Percentiles rank a stretch among this genome's conserved stretches.
Conservation (phyloP, 1,139 yeast species). For the Citeromyces hawaiiensis region DNA sequence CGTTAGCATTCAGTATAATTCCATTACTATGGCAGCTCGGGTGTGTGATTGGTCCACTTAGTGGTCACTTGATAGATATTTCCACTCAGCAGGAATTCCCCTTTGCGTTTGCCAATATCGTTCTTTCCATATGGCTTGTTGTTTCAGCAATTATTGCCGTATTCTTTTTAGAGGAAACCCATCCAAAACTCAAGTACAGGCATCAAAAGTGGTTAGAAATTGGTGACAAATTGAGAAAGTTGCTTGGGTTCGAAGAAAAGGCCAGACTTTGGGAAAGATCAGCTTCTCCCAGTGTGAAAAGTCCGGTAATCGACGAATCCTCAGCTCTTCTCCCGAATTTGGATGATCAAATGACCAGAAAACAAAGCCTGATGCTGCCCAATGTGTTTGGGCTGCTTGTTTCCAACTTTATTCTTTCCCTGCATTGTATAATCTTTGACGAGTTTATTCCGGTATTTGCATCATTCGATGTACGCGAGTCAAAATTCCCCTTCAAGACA, state of each 20-base stretch:
- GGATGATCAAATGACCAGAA: not conserved
- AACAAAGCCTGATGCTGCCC: slow-evolving; percentile 13
- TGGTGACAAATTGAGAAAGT: slow-evolving; percentile 30
- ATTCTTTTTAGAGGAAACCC: slow-evolving; percentile 52
- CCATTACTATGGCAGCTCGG: slow-evolving; percentile 52
- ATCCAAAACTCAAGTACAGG: slow-evolving; percentile 24
- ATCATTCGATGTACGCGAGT: slow-evolving; percentile 28
- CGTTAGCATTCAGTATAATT: slow-evolving; percentile 44
- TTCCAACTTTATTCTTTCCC: slow-evolving; percentile 28
- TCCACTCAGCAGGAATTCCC: slow-evolving; percentile 26
- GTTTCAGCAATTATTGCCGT: slow-evolving; percentile 26
- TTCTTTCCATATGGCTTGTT: slow-evolving; percentile 28
- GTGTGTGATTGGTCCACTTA: slow-evolving; percentile 41
- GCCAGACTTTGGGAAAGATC: slow-evolving; percentile 20
- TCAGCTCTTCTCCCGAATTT: not conserved
- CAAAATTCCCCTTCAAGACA: slow-evolving; percentile 32
- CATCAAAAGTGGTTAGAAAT: slow-evolving; percentile 38
- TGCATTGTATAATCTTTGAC: slow-evolving; percentile 37
- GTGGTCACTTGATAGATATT: slow-evolving; percentile 26
- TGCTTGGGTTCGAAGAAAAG: slow-evolving; percentile 21
- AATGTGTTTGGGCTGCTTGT: slow-evolving; percentile 26
- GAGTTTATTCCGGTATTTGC: slow-evolving; percentile 50
- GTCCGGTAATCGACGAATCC: not conserved
- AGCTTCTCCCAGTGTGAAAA: not conserved
- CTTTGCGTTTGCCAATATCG: slow-evolving; percentile 47